Percentiles rank a stretch among this genome's conserved stretches.
Conservation (phyloP, 2,329 filamentous ascomycete genomes). For the Neofusicoccum laricinum region DNA sequence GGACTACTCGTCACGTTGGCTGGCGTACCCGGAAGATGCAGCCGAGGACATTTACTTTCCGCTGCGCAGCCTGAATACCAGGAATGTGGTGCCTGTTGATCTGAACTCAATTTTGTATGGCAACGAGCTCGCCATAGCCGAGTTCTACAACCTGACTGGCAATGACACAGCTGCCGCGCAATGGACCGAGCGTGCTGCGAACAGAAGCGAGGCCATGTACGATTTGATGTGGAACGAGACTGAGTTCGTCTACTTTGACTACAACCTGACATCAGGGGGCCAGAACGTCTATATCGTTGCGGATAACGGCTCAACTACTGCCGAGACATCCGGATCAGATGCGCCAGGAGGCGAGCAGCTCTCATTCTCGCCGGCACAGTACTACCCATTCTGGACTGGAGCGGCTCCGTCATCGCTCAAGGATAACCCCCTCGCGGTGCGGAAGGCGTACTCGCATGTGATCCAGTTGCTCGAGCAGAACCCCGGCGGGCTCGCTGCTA, state of each 20-base stretch:
- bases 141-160: constrained; percentile 52
- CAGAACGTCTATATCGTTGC: constrained; percentile 56
- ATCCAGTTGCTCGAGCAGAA: constrained; percentile 51
- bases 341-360: constrained; percentile 58
- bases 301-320: constrained; percentile 46
- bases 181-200: constrained; percentile 51
- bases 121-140: constrained; percentile 60
- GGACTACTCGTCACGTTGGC: constrained; percentile 62
- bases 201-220: constrained; percentile 61
- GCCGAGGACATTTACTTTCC: constrained; percentile 62
- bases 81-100: constrained; percentile 60
- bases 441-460: constrained; percentile 54
- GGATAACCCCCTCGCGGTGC: constrained; percentile 58
- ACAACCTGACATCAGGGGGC: constrained; percentile 58
- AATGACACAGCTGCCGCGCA: constrained; percentile 49
- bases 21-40: constrained; percentile 57
- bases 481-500: constrained; percentile 59
- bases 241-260: constrained; percentile 65
- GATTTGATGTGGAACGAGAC: constrained; percentile 63
- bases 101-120: constrained; percentile 67
- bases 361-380: constrained; percentile 57
- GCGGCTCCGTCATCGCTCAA: constrained; percentile 58
- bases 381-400: constrained; percentile 69
- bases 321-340: constrained; percentile 39
- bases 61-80: constrained; percentile 60